A percentile compares a stretch with the other conserved stretches of the same genome.
These are phyloP conservation scores for Alternaria viburni DNA, from an alignment of 2,329 filamentous ascomycete genomes.

Conservation along the genomic window DNA sequence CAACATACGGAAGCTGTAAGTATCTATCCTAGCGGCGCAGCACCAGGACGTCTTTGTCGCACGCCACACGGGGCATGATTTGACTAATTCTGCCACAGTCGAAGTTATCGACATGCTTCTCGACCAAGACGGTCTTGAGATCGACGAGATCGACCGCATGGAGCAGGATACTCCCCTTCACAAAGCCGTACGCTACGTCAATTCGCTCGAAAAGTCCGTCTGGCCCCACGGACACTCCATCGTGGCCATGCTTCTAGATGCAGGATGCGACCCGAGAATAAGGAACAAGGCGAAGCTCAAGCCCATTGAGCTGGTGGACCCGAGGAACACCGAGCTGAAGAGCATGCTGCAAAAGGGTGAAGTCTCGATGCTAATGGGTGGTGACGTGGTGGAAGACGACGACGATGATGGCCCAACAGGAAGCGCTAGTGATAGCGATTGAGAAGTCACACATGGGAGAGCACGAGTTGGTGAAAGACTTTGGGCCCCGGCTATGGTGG, in stretches of 20 bases:
- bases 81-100: conserved; percentile 56
- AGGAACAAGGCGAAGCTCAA: conserved; percentile 77
- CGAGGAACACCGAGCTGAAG: conserved; percentile 67
- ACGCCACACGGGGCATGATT: not conserved
- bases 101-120: conserved; percentile 82
- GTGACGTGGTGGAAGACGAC: conserved; percentile 58
- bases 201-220: conserved; percentile 68
- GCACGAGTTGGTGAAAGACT: not conserved
- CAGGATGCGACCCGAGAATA: conserved; percentile 69
- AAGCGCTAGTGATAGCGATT: conserved; percentile 57
- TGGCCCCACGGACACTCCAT: conserved; percentile 71
- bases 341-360: conserved; percentile 73
- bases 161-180: conserved; percentile 83
- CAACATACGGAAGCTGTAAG: conserved; percentile 83
- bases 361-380: conserved; percentile 61
- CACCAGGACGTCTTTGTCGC: not conserved
- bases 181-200: conserved; percentile 77
- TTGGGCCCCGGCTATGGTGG: not conserved
- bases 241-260: conserved; percentile 82
- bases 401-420: conserved; percentile 56
- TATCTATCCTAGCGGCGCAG: conserved; percentile 22
- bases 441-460: conserved; percentile 4
- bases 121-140: conserved; percentile 84
- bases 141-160: conserved; percentile 74
- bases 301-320: conserved; percentile 75